Evolutionary conservation across 352 stramenopile species (phyloP), one percentile per base, ranked within the genome.

Genomic region (Nothophytophthora sp.): DNA sequence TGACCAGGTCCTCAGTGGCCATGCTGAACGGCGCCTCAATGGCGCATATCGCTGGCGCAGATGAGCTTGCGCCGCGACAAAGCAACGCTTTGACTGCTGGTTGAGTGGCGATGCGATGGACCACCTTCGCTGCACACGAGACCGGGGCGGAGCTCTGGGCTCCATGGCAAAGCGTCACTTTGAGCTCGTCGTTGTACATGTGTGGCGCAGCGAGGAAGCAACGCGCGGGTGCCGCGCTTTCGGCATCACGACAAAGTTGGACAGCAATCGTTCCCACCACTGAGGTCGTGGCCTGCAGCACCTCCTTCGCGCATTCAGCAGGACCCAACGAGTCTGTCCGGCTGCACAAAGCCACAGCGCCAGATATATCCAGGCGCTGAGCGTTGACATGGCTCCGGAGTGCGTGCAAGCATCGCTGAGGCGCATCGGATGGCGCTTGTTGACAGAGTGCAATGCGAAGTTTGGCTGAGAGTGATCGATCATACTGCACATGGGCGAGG

Each of bases 11-110:
- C 0, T 18, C 9, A 7, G 38, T 39, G 28, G 51, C 47, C 69
- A 88, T 87, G 0, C 59, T 73, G 35, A 76, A 80, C 2, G 76
- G 74, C 40, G 71, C 67, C 12, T 60, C 49, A 13, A 69, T 51
- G 1, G 56, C 73, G 55, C 70, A 82, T 6, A 40, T 27, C 2
- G 57, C 65, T 33, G 73, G 73, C 38, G 53, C 40, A 3, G n/a
- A 23, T 18, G 63, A 66, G 4, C 20, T 27, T 23, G 72, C 72
- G n/a, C 55, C 51, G 27, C 63, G 55, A 25, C 71, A 82, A 23
- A 82, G 59, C 0, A 49, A 38, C 5, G 65, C 60, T 18, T 70
- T 73, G 15, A 51, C 25, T 1, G 41, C 23, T 10, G 38, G 29
- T 1, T 51, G 35, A 13, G 43, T 47, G 16, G 41, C 16, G 11